These are phyloP conservation scores for Aspergillus sp. DNA, from an alignment of 2,329 filamentous ascomycete genomes.

Conservation along the genomic window DNA sequence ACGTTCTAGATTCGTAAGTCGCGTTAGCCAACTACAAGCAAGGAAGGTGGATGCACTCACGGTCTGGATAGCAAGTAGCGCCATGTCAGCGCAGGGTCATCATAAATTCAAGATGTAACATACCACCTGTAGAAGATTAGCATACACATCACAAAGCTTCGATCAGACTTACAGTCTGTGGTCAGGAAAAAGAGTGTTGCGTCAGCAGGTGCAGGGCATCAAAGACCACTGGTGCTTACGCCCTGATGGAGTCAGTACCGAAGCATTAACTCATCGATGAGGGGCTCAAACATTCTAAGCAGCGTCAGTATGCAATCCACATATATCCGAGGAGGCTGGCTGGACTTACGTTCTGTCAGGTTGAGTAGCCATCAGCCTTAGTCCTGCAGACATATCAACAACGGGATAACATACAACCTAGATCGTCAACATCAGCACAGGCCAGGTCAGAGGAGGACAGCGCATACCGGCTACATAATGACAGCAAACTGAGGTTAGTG, in stretches of 20 bases:
- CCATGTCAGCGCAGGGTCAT: not conserved
- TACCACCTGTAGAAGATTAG: not conserved
- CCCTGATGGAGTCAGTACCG: constrained; percentile 3
- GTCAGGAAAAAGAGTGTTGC: too few species aligned
- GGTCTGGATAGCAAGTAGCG: not conserved
- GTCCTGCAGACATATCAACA: not conserved
- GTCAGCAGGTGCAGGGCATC: too few species aligned
- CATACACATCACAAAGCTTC: too few species aligned
- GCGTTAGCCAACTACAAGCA: not conserved
- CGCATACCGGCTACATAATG: not conserved
- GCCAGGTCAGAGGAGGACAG: not conserved
- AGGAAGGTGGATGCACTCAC: not conserved
- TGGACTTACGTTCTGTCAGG: not conserved
- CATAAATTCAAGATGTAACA: not conserved
- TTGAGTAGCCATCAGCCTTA: not conserved
- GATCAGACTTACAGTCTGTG: constrained; percentile 7
- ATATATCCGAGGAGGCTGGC: not conserved
- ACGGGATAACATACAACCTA: not conserved
- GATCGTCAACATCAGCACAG: not conserved
- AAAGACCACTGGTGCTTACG: constrained; percentile 3
- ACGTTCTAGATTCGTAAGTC: not conserved
- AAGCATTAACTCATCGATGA: constrained; percentile 1
- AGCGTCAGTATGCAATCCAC: not conserved
- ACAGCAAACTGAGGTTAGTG: not conserved
- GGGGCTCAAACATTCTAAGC: not conserved